phyloP scores from a whole-genome alignment of 805 yeast species.

The Candida corydali region DNA sequence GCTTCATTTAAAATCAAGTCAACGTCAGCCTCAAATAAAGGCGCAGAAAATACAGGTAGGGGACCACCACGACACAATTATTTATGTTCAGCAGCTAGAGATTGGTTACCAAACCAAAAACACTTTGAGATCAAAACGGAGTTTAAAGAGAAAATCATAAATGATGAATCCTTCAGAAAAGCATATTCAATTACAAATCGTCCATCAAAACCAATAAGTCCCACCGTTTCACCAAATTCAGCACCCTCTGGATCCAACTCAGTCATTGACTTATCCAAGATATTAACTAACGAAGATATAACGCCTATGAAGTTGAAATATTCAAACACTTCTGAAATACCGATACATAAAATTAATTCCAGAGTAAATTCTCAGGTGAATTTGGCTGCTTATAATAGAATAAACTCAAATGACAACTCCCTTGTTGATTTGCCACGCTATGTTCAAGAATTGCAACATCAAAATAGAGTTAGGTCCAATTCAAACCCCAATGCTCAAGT shows the following conservation, averaged over 20 bases:
- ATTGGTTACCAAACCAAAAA: constrained; percentile 33
- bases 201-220: constrained; percentile 34
- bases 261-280: constrained; percentile 35
- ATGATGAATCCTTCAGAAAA: constrained; percentile 33
- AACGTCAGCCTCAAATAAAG: constrained; percentile 11
- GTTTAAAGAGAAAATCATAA: constrained; percentile 33
- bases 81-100: constrained; percentile 36
- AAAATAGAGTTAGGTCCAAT: constrained; percentile 15
- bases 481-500: constrained; percentile 18
- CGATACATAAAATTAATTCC: constrained; percentile 33
- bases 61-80: constrained; percentile 9
- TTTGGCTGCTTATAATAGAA: constrained; percentile 13
- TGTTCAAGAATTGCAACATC: constrained; percentile 8
- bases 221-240: constrained; percentile 40
- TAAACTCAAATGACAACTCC: constrained; percentile 14
- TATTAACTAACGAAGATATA: constrained; percentile 30
- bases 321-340: constrained; percentile 34
- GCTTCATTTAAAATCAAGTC: constrained; percentile 31
- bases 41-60: too few species aligned
- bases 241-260: constrained; percentile 40
- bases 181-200: constrained; percentile 25
- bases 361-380: constrained; percentile 35
- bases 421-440: constrained; percentile 16
- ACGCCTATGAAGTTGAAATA: constrained; percentile 37
- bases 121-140: constrained; percentile 28